Evolutionary conservation across 768 basidiomycete species (phyloP).

Genomic region (Boletus patriciae): DNA sequence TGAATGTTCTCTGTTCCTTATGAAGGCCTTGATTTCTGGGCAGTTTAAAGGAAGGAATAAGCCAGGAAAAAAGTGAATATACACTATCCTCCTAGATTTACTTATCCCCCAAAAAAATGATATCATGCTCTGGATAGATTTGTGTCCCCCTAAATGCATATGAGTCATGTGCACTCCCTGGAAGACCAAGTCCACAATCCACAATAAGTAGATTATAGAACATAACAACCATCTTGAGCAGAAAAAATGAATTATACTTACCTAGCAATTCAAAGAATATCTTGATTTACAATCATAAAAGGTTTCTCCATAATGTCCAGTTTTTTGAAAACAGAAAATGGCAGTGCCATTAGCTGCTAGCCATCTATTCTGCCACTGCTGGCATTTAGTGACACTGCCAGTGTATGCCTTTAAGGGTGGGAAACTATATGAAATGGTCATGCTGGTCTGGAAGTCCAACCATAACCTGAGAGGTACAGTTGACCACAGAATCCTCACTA

Average conservation of each 20-base stretch:
- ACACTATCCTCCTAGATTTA: too few relatives aligned
- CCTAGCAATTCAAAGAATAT: slow-evolving; percentile 24
- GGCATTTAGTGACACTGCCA: too few relatives aligned
- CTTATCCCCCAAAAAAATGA: too few relatives aligned
- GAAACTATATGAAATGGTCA: too few relatives aligned
- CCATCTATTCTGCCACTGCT: neutral
- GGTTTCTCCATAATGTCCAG: slow-evolving; percentile 5
- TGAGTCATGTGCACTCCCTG: neutral
- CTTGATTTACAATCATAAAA: slow-evolving; percentile 20
- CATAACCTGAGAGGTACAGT: too few relatives aligned
- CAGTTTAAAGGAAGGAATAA: too few relatives aligned
- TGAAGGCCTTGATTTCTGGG: too few relatives aligned
- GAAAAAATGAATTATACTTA: neutral
- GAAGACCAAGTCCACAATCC: slow-evolving; percentile 1
- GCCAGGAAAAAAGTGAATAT: too few relatives aligned
- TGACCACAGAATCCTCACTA: too few relatives aligned
- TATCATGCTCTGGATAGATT: neutral
- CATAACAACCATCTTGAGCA: neutral
- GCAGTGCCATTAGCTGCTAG: neutral
- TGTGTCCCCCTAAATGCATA: neutral
- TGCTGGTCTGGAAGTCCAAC: too few relatives aligned
- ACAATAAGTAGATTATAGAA: neutral
- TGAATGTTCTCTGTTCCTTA: too few relatives aligned
- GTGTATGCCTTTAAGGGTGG: too few relatives aligned
- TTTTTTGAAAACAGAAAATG: neutral